Evolutionary conservation across 1,284 basidiomycete genomes (phyloP).

Genomic region (Sanghuangporus weigelae): DNA sequence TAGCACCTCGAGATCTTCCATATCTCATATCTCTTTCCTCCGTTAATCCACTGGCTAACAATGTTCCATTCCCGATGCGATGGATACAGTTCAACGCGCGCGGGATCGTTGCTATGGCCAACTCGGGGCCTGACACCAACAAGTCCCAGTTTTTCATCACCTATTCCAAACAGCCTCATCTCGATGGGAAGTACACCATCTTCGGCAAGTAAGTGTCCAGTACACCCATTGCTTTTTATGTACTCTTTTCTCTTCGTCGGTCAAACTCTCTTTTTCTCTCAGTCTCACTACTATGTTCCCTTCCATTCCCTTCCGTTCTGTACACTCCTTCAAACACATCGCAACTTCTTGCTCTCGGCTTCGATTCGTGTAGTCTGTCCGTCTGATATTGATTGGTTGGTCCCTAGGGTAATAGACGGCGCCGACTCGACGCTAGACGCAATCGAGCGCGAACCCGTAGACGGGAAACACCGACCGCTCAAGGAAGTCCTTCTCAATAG

Average conservation of each 20-base stretch:
- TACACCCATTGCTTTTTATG: too few species aligned
- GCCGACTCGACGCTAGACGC: conserved; percentile 83
- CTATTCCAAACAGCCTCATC: conserved; percentile 86
- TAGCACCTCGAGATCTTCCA: not conserved
- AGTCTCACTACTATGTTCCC: not conserved
- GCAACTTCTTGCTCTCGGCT: not conserved
- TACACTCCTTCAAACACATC: not conserved
- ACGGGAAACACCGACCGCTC: conserved; percentile 83
- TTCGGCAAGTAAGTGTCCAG: conserved; percentile 54
- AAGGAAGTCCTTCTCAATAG: conserved; percentile 77
- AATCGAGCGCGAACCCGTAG: conserved; percentile 89
- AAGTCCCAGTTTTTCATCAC: conserved; percentile 96
- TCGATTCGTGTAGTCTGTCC: not conserved
- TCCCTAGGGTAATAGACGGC: conserved; percentile 83
- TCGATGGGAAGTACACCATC: conserved; percentile 94
- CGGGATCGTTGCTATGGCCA: conserved; percentile 96
- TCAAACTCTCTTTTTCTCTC: not conserved
- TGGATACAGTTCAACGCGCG: conserved; percentile 83
- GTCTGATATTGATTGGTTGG: not conserved
- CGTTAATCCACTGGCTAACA: not conserved
- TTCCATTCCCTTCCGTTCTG: not conserved
- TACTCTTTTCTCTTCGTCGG: too few species aligned
- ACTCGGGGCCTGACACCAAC: conserved; percentile 89
- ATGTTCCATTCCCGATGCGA: conserved; percentile 1
- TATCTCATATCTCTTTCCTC: not conserved